A percentile compares a stretch with the other conserved stretches of the same genome.
phyloP scores from a whole-genome alignment of 1,284 basidiomycete genomes.

The Trichosporon sp. region DNA sequence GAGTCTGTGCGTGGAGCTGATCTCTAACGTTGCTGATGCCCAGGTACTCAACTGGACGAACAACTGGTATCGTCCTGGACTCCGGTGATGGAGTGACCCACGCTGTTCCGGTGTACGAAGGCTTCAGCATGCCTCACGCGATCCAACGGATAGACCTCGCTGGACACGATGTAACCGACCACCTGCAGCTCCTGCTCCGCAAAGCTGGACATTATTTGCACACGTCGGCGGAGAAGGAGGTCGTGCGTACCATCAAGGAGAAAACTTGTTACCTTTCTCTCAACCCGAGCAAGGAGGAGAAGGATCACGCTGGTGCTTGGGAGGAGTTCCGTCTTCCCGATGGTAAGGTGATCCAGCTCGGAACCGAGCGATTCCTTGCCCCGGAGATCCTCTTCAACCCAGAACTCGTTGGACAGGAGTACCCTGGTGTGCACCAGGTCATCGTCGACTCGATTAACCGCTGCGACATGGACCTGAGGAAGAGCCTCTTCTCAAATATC shows the following conservation, averaged over 20 bases:
- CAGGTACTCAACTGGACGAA: slow-evolving; percentile 98
- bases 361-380: slow-evolving; percentile 91
- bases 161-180: slow-evolving; percentile 94
- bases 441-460: slow-evolving; percentile 62
- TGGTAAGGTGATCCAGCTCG: slow-evolving; percentile 92
- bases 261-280: slow-evolving; percentile 94
- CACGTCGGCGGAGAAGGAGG: slow-evolving; percentile 95
- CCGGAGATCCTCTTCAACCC: slow-evolving; percentile 99
- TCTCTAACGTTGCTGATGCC: not conserved
- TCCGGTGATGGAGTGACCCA: slow-evolving; percentile 99
- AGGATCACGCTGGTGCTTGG: slow-evolving; percentile 70
- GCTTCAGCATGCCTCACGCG: slow-evolving; percentile 98
- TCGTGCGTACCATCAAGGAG: slow-evolving; percentile 97
- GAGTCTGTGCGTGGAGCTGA: slow-evolving; percentile 69
- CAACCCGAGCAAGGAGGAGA: slow-evolving; percentile 92
- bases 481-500: slow-evolving; percentile 93
- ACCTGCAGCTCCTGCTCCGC: slow-evolving; percentile 88
- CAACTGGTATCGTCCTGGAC: slow-evolving; percentile 97
- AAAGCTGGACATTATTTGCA: slow-evolving; percentile 94
- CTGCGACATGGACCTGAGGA: slow-evolving; percentile 76
- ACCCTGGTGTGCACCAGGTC: slow-evolving; percentile 90
- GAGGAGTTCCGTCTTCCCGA: slow-evolving; percentile 96
- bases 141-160: slow-evolving; percentile 95
- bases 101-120: slow-evolving; percentile 98
- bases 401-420: slow-evolving; percentile 93